Evolutionary conservation across 2,329 filamentous ascomycete species (phyloP), one percentile per base, ranked within the genome.

Genomic region (Botryotinia globosa): DNA sequence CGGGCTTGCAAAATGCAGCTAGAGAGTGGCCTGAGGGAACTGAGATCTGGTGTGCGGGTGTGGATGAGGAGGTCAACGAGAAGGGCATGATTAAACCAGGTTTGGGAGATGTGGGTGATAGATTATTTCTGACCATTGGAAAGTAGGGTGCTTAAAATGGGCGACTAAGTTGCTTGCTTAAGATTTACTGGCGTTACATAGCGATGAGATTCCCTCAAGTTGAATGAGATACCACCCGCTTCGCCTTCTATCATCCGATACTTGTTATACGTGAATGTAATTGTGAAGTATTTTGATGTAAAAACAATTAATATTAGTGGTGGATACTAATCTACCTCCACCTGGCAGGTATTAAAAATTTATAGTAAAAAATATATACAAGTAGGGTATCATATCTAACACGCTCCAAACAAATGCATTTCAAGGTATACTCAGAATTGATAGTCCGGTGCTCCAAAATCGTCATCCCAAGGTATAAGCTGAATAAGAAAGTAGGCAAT

Each of bases 31-130:
- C 89, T 1, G 92, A 92, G 78, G 90, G 87, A 1, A 90, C 92
- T 0, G 88, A 94, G 79, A 86, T 98, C 72, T 97, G 93, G 90
- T 85, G 95, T 56, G 95, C 93, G 0, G 94, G 89, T 0, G 86
- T 97, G 32, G 95, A 98, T 82, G 83, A 84, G 75, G 87, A 88
- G 80, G 85, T 96, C 71, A 93, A 94, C 76, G 85, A 87, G n/a
- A 87, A 86, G 76, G 94, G 95, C 14, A 97, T 98, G 94, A 90
- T 98, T 75, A 92, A 91, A 84, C 94, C 94, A 0, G 95, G 95
- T 0, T 79, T 98, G 75, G 95, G 94, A 1, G 95, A 98, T 83
- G 90, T 98, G 73, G 95, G 95, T 1, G 95, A 98, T 83, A 85
- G 95, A 67, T 82, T 98, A 82, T 98, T 95, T 83, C 84, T 97